Evolutionary conservation across 768 basidiomycete species (phyloP).

Genomic region (Collybia sordida): DNA sequence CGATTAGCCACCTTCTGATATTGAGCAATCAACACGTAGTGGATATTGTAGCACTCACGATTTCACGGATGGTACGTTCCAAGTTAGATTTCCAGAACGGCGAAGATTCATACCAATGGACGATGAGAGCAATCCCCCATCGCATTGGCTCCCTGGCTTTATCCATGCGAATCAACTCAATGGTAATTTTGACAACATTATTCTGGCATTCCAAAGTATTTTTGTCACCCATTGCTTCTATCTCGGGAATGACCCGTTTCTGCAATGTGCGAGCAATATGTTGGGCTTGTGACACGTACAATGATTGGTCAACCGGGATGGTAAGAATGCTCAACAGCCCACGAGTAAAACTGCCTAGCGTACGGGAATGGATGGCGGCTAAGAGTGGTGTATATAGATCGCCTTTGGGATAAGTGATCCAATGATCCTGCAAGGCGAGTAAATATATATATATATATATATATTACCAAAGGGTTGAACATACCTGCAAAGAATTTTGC

Average conservation of each 20-base stretch:
- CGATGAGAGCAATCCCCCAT: constrained; percentile 30
- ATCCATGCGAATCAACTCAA: constrained; percentile 37
- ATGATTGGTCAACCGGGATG: constrained; percentile 14
- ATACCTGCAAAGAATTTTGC: constrained; percentile 49
- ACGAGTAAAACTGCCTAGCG: constrained; percentile 36
- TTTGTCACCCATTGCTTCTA: constrained; percentile 33
- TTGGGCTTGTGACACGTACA: constrained; percentile 20
- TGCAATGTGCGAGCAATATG: constrained; percentile 37
- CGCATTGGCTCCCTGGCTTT: constrained; percentile 21
- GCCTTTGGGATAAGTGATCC: constrained; percentile 36
- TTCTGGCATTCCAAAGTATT: constrained; percentile 32
- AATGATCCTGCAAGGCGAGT: constrained; percentile 39
- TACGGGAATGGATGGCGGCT: constrained; percentile 45
- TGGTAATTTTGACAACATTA: constrained; percentile 38
- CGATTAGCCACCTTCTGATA: constrained; percentile 32
- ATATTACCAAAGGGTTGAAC: constrained; percentile 6
- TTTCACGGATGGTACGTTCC: constrained; percentile 35
- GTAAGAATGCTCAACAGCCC: constrained; percentile 17
- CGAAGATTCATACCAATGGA: constrained; percentile 39
- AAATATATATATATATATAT: constrained; percentile 1
- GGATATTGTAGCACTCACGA: constrained; percentile 33
- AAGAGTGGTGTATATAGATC: constrained; percentile 42
- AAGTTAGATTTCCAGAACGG: constrained; percentile 41
- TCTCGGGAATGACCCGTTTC: constrained; percentile 48
- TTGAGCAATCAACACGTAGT: background rate